Conservation (phyloP, 1,139 yeast genomes). For the Geotrichum bryndzae region DNA sequence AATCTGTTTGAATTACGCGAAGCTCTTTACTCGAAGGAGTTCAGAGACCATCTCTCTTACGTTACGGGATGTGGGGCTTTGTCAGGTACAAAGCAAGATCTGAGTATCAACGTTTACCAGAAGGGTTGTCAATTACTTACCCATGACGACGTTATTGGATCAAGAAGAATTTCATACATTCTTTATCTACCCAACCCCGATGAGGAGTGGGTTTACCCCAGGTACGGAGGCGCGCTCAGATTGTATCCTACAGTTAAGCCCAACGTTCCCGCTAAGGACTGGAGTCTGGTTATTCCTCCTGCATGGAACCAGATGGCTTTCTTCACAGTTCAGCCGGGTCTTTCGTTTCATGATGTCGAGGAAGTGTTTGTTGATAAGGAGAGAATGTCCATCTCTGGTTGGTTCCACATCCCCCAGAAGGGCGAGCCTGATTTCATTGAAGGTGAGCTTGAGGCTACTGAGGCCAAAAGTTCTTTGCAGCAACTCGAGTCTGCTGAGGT, state of each 20-base stretch:
- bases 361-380: slow-evolving; percentile 89
- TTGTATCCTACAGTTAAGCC: slow-evolving; percentile 81
- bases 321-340: slow-evolving; percentile 93
- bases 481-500: slow-evolving; percentile 72
- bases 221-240: slow-evolving; percentile 88
- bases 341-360: slow-evolving; percentile 95
- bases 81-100: slow-evolving; percentile 84
- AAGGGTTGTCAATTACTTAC: slow-evolving; percentile 91
- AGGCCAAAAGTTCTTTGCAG: slow-evolving; percentile 71
- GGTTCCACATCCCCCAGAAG: slow-evolving; percentile 95
- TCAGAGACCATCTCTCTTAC: slow-evolving; percentile 72
- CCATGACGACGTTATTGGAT: slow-evolving; percentile 97
- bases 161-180: slow-evolving; percentile 87
- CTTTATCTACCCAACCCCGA: slow-evolving; percentile 91
- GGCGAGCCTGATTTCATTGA: slow-evolving; percentile 77
- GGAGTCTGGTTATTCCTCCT: slow-evolving; percentile 65
- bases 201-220: slow-evolving; percentile 66
- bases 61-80: slow-evolving; percentile 86
- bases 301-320: slow-evolving; percentile 95
- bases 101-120: slow-evolving; percentile 85
- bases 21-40: slow-evolving; percentile 79
- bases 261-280: slow-evolving; percentile 84
- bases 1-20: slow-evolving; percentile 70
- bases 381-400: slow-evolving; percentile 88
- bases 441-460: slow-evolving; percentile 74